Conservation (phyloP, 495 filamentous ascomycete genomes). For the Penicillium canescens region DNA sequence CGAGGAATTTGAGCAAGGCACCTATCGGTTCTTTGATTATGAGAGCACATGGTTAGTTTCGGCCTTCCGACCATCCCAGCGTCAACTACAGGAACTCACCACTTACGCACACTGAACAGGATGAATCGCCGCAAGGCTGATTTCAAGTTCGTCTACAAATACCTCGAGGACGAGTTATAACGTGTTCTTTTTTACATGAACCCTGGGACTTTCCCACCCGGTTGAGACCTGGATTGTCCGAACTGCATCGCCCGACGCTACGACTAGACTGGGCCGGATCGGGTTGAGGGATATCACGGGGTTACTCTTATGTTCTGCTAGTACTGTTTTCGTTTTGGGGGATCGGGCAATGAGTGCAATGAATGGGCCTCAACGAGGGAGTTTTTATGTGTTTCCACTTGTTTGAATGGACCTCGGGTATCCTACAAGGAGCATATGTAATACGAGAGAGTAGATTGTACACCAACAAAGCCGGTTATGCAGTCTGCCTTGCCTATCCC, state of each 20-base stretch:
- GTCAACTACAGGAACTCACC: conserved; percentile 1
- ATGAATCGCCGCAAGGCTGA: conserved; percentile 99
- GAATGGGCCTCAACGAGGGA: conserved; percentile 13
- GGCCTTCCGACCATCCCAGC: neutral
- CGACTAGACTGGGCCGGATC: conserved; percentile 7
- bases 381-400: conserved; percentile 13
- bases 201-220: neutral
- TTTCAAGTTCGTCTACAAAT: conserved; percentile 98
- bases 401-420: conserved; percentile 3
- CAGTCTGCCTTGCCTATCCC: no score
- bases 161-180: conserved; percentile 88
- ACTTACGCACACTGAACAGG: conserved; percentile 54
- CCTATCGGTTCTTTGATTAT: conserved; percentile 98
- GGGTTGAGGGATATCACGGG: conserved; percentile 4
- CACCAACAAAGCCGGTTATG: no score
- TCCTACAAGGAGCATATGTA: neutral
- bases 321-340: conserved; percentile 5
- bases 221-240: neutral
- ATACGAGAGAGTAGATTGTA: no score
- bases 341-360: conserved; percentile 30
- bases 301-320: conserved; percentile 1
- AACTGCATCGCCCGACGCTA: neutral
- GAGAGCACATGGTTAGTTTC: conserved; percentile 93
- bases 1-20: conserved; percentile 97
- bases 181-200: conserved; percentile 11